Base-by-base conservation (phyloP, 345 rosid genomes). In the Kernera saxatilis region DNA sequence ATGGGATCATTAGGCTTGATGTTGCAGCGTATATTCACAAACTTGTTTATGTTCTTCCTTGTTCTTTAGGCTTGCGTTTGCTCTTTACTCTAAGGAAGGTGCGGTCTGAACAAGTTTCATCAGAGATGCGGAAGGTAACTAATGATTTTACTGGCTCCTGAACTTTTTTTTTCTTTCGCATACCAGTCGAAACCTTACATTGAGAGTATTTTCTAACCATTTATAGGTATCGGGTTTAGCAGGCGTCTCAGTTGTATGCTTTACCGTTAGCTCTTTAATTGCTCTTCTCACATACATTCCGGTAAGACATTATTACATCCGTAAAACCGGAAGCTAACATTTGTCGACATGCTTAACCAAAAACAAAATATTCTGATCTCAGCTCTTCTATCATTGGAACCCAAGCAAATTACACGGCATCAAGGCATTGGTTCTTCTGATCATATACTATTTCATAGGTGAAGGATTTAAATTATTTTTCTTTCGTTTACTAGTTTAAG, bases 371-470 rank as follows among this genome's bases (percentile, higher is more conserved):
- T 46, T 64, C 8, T 71, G 64, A 57, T 50, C 60, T 72, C 74
- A 77, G 81, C 77, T 77, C 14, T 72, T 77, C 45, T 77, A 77
- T 39, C 81, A 71, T 44, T 80, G 84, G 84, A 74, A 74, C 57
- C 79, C 56, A n/a, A 70, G 68, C 48, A 50, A 74, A 21, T 21
- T 70, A 30, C 74, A 80, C 17, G 79, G 79, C n/a, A 2, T 73
- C 54, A 70, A 77, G 48, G 81, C 79, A 19, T 65, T 71, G 51
- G 53, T 70, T 73, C 77, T 80, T 66, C 74, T 80, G 63, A 74
- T 80, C 69, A 40, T 73, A 39, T 78, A 77, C 64, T 67, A 80
- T 61, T 72, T 80, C 56, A 70, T 77, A 65, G 84, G 84, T 80
- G 60, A 65, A 57, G 10, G 5, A 36, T 43, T 43, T 8, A 8